Percentiles rank a stretch among this genome's conserved stretches.
These are phyloP conservation scores for Cymbidium sinense DNA, from an alignment of 106 monocot species.

Conservation along the genomic window DNA sequence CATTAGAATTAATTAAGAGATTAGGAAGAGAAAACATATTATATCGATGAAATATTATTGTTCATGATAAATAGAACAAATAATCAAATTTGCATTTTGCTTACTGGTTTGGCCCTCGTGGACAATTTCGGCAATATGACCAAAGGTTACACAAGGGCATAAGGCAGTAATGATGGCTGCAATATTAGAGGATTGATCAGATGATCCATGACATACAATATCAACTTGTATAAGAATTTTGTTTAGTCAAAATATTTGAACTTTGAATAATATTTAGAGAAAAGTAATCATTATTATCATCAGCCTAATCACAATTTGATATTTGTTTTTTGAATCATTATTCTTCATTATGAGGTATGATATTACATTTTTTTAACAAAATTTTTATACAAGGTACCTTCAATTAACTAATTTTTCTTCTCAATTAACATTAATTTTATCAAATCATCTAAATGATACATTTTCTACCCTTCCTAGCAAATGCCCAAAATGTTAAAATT, in stretches of 20 bases:
- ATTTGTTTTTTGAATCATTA: too few relatives aligned
- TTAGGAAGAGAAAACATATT: neutral
- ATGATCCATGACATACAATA: neutral
- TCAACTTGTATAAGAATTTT: neutral
- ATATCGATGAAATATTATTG: neutral
- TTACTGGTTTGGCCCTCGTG: slow-evolving; percentile 50
- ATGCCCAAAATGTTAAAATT: too few relatives aligned
- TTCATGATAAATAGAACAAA: neutral
- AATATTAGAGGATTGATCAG: neutral
- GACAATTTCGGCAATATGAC: slow-evolving; percentile 57
- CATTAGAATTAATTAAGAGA: neutral
- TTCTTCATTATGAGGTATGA: too few relatives aligned
- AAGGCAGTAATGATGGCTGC: slow-evolving; percentile 50
- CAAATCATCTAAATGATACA: too few relatives aligned
- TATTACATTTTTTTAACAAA: too few relatives aligned
- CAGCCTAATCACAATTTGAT: too few relatives aligned
- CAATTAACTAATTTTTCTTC: too few relatives aligned
- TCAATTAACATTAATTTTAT: too few relatives aligned
- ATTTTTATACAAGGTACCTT: too few relatives aligned
- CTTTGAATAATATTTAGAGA: neutral
- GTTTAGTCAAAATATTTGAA: neutral
- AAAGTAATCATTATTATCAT: too few relatives aligned
- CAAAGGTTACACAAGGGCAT: slow-evolving; percentile 59
- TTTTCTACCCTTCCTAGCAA: too few relatives aligned
- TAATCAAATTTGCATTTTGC: neutral